These are phyloP conservation scores for Solanum ossicruentum DNA, from an alignment of 257 asterid genomes.

Conservation along the genomic window DNA sequence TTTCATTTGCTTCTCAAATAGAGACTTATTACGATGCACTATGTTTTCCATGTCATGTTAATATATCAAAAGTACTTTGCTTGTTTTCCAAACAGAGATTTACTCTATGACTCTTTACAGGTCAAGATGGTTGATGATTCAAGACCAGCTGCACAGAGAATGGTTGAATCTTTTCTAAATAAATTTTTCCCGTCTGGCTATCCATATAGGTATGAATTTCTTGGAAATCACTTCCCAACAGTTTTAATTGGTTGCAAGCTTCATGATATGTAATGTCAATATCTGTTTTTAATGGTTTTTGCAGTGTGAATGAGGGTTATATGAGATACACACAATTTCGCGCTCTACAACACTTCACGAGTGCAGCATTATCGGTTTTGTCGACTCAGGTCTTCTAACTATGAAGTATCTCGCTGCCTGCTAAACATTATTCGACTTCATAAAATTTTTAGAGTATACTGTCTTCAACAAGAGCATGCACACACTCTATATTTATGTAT, in stretches of 20 bases:
- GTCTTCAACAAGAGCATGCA: not conserved
- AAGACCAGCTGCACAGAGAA: slow-evolving; percentile 50
- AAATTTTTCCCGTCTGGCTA: slow-evolving; percentile 92
- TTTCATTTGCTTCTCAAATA: not conserved
- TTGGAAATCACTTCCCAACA: not conserved
- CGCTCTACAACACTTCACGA: slow-evolving; percentile 87
- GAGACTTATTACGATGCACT: not conserved
- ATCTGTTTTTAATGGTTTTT: slow-evolving; percentile 1
- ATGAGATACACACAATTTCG: slow-evolving; percentile 91
- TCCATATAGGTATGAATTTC: slow-evolving; percentile 59
- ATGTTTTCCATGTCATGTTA: not conserved
- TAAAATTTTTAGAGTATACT: not conserved
- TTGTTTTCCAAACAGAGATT: not conserved
- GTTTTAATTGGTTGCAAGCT: not conserved
- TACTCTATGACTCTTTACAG: slow-evolving; percentile 21
- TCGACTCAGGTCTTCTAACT: slow-evolving; percentile 82
- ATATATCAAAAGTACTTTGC: not conserved
- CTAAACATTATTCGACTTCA: not conserved
- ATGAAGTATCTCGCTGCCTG: not conserved
- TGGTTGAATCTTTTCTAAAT: slow-evolving; percentile 61
- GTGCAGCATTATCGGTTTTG: slow-evolving; percentile 84
- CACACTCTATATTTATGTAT: not conserved
- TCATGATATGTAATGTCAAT: not conserved
- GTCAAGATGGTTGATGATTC: slow-evolving; percentile 65
- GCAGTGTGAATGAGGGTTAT: slow-evolving; percentile 94